These are phyloP conservation scores for Anthostomella pinea DNA, from an alignment of 2,329 filamentous ascomycete species.

Conservation along the genomic window DNA sequence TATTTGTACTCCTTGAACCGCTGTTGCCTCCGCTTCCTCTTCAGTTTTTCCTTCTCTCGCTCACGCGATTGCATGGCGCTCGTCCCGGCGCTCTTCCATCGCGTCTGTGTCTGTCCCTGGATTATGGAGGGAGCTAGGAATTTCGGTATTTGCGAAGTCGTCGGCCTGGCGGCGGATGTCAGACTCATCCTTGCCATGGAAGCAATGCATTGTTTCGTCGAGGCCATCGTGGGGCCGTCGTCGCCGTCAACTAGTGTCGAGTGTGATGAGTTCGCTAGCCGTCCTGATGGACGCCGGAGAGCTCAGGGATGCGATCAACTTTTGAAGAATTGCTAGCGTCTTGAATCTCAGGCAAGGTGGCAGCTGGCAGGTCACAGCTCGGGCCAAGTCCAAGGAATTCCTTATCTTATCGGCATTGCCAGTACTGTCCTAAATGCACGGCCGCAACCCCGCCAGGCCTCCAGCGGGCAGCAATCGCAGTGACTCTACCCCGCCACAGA, in stretches of 20 bases:
- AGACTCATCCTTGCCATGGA: slow-evolving; percentile 52
- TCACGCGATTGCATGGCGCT: slow-evolving; percentile 36
- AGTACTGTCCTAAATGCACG: too few relatives aligned
- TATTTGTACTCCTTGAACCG: slow-evolving; percentile 63
- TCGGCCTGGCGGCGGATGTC: slow-evolving; percentile 40
- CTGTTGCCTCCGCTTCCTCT: slow-evolving; percentile 62
- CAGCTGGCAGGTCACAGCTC: too few relatives aligned
- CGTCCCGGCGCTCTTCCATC: slow-evolving; percentile 36
- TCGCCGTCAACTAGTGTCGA: too few relatives aligned
- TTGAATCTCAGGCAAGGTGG: slow-evolving; percentile 15
- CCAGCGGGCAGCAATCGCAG: too few relatives aligned
- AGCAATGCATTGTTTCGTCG: slow-evolving; percentile 52
- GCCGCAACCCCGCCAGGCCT: too few relatives aligned
- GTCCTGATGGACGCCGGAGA: too few relatives aligned
- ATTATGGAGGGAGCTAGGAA: slow-evolving; percentile 47
- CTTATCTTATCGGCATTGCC: slow-evolving; percentile 12
- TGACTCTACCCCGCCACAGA: slow-evolving; percentile 17
- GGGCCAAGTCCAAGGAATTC: too few relatives aligned
- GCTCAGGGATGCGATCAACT: slow-evolving; percentile 4
- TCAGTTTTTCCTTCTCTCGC: slow-evolving; percentile 50
- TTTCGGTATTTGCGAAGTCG: slow-evolving; percentile 42
- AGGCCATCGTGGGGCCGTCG: slow-evolving; percentile 42
- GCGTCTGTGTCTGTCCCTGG: too few relatives aligned
- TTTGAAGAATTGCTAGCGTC: slow-evolving; percentile 13
- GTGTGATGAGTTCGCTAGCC: slow-evolving; percentile 16